Evolutionary conservation across 768 basidiomycete genomes (phyloP).

Genomic region (Mycena indigotica): DNA sequence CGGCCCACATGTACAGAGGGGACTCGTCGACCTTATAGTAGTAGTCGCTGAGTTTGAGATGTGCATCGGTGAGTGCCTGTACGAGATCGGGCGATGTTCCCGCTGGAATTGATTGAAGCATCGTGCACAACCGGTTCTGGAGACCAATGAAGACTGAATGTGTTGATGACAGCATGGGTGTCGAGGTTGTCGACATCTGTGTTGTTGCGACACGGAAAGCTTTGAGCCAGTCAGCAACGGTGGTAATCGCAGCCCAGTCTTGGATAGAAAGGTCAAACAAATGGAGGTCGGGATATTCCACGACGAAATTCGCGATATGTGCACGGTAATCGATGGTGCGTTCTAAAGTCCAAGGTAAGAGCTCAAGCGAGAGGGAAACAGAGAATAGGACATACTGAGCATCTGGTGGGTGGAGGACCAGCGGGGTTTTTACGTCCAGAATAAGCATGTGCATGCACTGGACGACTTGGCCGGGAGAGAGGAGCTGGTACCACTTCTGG

Average conservation of each 20-base stretch:
- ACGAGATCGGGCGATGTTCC: background rate
- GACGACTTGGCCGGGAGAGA: background rate
- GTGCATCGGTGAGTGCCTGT: background rate
- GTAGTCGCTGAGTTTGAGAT: constrained; percentile 7
- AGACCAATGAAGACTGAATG: constrained; percentile 10
- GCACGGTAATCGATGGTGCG: constrained; percentile 20
- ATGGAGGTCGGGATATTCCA: constrained; percentile 10
- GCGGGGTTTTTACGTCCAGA: constrained; percentile 22
- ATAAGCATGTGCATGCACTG: constrained; percentile 19
- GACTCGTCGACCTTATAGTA: constrained; percentile 2
- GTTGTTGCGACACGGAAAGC: constrained; percentile 19
- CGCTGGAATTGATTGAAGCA: background rate
- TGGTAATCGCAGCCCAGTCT: constrained; percentile 18
- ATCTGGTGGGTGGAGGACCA: constrained; percentile 26
- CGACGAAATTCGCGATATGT: constrained; percentile 6
- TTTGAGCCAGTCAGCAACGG: constrained; percentile 13
- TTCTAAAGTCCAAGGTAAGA: constrained; percentile 1
- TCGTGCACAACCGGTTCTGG: background rate
- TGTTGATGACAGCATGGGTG: constrained; percentile 16
- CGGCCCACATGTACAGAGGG: constrained; percentile 14
- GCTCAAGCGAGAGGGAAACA: background rate
- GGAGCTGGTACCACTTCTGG: constrained; percentile 6
- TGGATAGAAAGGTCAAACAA: background rate
- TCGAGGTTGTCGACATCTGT: constrained; percentile 25
- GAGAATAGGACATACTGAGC: constrained; percentile 8